A percentile compares a stretch with the other conserved stretches of the same genome.
Conservation (phyloP, 441 rosid genomes). For the Gossypium gossypioides region DNA sequence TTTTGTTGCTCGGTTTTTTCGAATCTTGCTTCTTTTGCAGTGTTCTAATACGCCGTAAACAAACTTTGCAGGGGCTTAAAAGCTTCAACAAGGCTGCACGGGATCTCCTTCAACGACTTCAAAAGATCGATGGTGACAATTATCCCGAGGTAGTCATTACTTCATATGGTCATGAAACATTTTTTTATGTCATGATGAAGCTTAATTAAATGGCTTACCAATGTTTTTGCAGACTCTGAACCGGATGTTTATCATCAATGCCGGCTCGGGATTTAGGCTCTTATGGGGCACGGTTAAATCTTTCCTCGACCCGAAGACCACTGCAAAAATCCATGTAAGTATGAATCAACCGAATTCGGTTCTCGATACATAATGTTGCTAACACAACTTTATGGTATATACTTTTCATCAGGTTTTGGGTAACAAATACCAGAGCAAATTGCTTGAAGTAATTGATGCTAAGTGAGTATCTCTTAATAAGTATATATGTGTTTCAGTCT, state of each 20-base stretch:
- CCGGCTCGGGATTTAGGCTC: conserved; percentile 67
- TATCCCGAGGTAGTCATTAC: conserved; percentile 69
- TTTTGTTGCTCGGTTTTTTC: neutral
- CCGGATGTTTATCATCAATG: conserved; percentile 71
- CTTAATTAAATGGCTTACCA: neutral
- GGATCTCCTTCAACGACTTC: conserved; percentile 61
- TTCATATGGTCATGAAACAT: neutral
- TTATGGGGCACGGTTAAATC: conserved; percentile 45
- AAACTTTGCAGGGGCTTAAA: conserved; percentile 52
- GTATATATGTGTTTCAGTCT: too few species aligned
- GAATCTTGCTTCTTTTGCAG: neutral
- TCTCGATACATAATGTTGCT: neutral
- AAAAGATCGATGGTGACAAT: conserved; percentile 79
- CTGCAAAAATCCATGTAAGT: conserved; percentile 39
- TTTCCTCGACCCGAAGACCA: conserved; percentile 42
- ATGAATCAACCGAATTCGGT: neutral
- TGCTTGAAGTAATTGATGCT: conserved; percentile 78
- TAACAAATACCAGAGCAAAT: conserved; percentile 63
- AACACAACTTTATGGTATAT: conserved; percentile 12
- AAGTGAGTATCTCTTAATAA: conserved; percentile 23
- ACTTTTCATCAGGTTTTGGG: conserved; percentile 51
- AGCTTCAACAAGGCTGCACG: conserved; percentile 80
- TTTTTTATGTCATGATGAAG: neutral
- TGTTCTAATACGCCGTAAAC: neutral
- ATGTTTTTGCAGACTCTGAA: conserved; percentile 31